These are phyloP conservation scores for Mycosphaerella arachidis DNA, from an alignment of 2,329 filamentous ascomycete genomes.

Conservation along the genomic window DNA sequence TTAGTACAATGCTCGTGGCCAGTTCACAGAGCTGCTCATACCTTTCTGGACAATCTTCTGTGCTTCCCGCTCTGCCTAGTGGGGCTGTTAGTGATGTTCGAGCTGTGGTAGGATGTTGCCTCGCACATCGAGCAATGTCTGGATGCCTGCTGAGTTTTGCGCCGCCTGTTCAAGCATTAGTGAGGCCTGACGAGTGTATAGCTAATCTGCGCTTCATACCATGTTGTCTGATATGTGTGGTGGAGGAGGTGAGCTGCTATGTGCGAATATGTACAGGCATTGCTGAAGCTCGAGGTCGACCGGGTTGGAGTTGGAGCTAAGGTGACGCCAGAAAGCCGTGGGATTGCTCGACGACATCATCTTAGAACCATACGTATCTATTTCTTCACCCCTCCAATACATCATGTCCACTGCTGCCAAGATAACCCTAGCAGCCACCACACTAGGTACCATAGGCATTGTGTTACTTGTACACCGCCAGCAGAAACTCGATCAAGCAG, in stretches of 20 bases:
- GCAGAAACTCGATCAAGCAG: constrained; percentile 77
- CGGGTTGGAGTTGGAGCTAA: neutral
- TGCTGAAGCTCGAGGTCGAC: neutral
- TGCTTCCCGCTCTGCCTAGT: constrained; percentile 90
- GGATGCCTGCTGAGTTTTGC: constrained; percentile 97
- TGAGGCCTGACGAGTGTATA: neutral
- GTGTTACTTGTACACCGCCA: constrained; percentile 85
- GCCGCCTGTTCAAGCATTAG: constrained; percentile 63
- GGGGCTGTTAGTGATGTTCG: constrained; percentile 34
- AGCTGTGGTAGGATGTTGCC: constrained; percentile 10
- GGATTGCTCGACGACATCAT: constrained; percentile 1
- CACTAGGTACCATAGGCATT: constrained; percentile 69
- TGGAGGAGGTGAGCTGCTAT: neutral
- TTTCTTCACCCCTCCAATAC: constrained; percentile 1
- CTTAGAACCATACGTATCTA: neutral
- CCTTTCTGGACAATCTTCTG: constrained; percentile 99
- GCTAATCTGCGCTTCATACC: constrained; percentile 8
- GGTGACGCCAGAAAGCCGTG: constrained; percentile 1
- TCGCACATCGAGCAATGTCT: constrained; percentile 95
- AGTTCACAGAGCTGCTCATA: constrained; percentile 41
- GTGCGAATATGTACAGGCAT: neutral
- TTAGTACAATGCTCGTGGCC: constrained; percentile 3
- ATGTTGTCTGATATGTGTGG: constrained; percentile 7
- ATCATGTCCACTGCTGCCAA: constrained; percentile 88
- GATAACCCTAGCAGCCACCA: constrained; percentile 73